Base-by-base conservation (phyloP, 106 monocot species). In the Vanilla planifolia region DNA sequence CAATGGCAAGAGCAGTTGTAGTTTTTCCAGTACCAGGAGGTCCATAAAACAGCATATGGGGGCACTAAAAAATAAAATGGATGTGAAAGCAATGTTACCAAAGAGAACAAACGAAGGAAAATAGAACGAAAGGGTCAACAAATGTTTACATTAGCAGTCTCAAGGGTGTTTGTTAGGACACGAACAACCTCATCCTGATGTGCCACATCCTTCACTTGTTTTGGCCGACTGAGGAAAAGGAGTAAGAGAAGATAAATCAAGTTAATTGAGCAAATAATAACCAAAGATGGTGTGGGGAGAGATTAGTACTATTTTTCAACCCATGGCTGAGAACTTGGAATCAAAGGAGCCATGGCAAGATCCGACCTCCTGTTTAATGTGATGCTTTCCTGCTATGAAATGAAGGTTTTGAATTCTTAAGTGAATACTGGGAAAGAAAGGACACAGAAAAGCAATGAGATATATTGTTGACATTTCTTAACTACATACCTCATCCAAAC, bases 141-240 rank as follows among this genome's bases (percentile, higher is more conserved):
- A 3, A 8, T 29, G 47, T 78, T 77, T 55, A 91, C 91, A 47
- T 91, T 88, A 48, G 86, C 67, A 22, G 87, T 91, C 60, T 98
- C 83, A 25, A 98, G 96, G 32, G 96, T 98, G 70, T 85, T 91
- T 61, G 91, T 88, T 75, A 98, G 91, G 39, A 98, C 91, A 17
- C 91, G 90, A 8, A 98, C 81, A 50, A 98, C 96, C 79, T 98
- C 96, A 3, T 98, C 96, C 82, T 98, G 96, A 75, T 88, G 87
- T 8, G 91, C 87, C 28, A 98, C 96, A 33, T 98, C 96, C 87
- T 88, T 91, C 68, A 91, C 96, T 71, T 82, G 81, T 79, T 70
- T 98, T 51, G 96, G 96, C 21, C 96, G 96, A 71, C 96, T 96
- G 71, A 58, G n/a, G n/a, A n/a, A 20, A n/a, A 25, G 60, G 24